These are phyloP conservation scores for Diospyros lotus DNA, from an alignment of 148 eudicot genomes.

Conservation along the genomic window DNA sequence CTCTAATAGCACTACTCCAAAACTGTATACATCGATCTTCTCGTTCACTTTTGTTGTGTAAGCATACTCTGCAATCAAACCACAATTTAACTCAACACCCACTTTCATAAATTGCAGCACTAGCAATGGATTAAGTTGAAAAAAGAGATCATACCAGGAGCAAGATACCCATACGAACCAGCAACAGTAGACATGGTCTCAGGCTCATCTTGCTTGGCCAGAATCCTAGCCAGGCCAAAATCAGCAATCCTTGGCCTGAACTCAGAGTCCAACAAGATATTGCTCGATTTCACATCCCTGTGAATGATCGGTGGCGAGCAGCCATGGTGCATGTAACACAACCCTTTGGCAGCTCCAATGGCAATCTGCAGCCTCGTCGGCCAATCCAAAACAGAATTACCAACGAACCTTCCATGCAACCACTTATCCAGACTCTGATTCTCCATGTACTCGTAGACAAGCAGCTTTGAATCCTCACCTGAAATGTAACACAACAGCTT, in stretches of 20 bases:
- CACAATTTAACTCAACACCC: not conserved
- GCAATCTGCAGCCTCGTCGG: not conserved
- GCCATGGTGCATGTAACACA: not conserved
- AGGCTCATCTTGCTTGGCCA: not conserved
- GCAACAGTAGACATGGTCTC: constrained; percentile 39
- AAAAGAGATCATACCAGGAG: not conserved
- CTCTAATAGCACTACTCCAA: constrained; percentile 79
- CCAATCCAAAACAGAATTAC: not conserved
- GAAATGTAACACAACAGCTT: constrained; percentile 17
- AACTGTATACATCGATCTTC: constrained; percentile 76
- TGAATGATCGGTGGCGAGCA: not conserved
- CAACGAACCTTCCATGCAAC: too few relatives aligned
- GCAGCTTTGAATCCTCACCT: constrained; percentile 11
- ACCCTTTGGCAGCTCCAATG: not conserved
- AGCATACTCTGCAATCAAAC: constrained; percentile 50
- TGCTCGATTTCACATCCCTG: not conserved
- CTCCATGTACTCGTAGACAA: constrained; percentile 17
- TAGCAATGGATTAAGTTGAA: not conserved
- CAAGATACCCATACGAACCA: constrained; percentile 42
- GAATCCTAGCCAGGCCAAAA: constrained; percentile 40
- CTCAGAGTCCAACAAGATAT: constrained; percentile 18
- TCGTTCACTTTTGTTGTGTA: constrained; percentile 62
- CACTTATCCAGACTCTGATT: not conserved
- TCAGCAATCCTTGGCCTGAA: constrained; percentile 50
- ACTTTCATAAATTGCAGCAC: not conserved